These are phyloP conservation scores for Arthrobotrys sinensis DNA, from an alignment of 2,329 filamentous ascomycete genomes.

Conservation along the genomic window DNA sequence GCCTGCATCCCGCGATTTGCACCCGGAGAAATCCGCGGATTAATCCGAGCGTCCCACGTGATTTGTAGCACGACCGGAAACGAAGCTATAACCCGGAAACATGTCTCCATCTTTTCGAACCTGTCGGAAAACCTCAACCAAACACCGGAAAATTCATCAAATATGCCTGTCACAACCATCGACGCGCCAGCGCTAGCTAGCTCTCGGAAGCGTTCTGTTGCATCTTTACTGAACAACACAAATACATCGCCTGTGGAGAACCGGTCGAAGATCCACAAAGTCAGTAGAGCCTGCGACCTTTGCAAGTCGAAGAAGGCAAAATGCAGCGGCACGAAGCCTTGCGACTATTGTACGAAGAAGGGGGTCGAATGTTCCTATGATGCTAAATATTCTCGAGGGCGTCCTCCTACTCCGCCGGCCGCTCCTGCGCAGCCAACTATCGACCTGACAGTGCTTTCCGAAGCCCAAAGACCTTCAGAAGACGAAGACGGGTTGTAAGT, in stretches of 20 bases:
- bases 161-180: constrained; percentile 18
- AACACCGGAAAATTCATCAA: constrained; percentile 6
- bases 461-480: neutral
- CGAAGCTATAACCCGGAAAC: constrained; percentile 27
- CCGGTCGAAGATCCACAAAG: constrained; percentile 64
- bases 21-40: constrained; percentile 12
- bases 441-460: neutral
- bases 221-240: constrained; percentile 44
- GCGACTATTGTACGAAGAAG: constrained; percentile 65
- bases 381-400: constrained; percentile 67
- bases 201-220: constrained; percentile 43
- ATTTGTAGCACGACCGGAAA: neutral
- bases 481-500: constrained; percentile 11
- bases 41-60: too few species aligned
- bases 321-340: constrained; percentile 68
- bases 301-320: constrained; percentile 68
- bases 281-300: constrained; percentile 68
- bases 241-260: constrained; percentile 10
- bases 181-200: neutral
- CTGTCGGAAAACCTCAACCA: neutral
- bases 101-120: neutral
- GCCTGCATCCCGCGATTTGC: too few species aligned
- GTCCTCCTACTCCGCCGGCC: constrained; percentile 67
- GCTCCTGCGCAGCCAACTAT: neutral
- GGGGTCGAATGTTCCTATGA: constrained; percentile 67